Evolutionary conservation across 1,284 basidiomycete species (phyloP).

Genomic region (Ganoderma multipileum): DNA sequence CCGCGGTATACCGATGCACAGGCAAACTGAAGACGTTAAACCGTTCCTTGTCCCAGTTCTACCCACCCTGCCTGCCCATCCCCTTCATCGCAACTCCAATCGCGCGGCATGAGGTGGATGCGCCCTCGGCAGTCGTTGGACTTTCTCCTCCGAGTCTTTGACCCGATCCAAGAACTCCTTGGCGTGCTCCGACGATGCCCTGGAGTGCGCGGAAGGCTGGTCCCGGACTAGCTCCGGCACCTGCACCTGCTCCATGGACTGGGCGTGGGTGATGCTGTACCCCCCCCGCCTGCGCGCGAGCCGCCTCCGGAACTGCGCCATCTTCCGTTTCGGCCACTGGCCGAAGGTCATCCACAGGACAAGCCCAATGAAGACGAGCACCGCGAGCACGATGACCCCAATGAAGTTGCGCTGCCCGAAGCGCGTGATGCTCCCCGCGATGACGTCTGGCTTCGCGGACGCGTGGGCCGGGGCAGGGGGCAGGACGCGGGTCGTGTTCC

Average conservation of each 20-base stretch:
- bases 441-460: conserved; percentile 18
- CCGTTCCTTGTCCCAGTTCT: conserved; percentile 8
- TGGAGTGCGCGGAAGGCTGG: neutral
- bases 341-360: conserved; percentile 40
- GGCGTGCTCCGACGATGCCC: neutral
- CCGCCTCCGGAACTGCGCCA: conserved; percentile 21
- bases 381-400: conserved; percentile 40
- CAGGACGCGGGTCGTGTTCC: conserved; percentile 3
- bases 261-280: neutral
- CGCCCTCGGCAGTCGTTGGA: neutral
- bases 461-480: conserved; percentile 1
- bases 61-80: neutral
- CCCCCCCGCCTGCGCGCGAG: conserved; percentile 9
- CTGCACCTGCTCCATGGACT: neutral
- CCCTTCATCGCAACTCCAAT: conserved; percentile 18
- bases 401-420: conserved; percentile 37
- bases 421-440: conserved; percentile 17
- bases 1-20: neutral
- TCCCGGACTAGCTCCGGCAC: conserved; percentile 12
- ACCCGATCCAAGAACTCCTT: neutral
- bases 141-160: neutral
- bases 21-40: conserved; percentile 11
- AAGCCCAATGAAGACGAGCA: conserved; percentile 37
- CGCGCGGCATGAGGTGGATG: neutral
- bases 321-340: conserved; percentile 33